Percentiles rank a stretch among this genome's conserved stretches.
These are phyloP conservation scores for Lentinula raphanica DNA, from an alignment of 768 basidiomycete species.

Conservation along the genomic window DNA sequence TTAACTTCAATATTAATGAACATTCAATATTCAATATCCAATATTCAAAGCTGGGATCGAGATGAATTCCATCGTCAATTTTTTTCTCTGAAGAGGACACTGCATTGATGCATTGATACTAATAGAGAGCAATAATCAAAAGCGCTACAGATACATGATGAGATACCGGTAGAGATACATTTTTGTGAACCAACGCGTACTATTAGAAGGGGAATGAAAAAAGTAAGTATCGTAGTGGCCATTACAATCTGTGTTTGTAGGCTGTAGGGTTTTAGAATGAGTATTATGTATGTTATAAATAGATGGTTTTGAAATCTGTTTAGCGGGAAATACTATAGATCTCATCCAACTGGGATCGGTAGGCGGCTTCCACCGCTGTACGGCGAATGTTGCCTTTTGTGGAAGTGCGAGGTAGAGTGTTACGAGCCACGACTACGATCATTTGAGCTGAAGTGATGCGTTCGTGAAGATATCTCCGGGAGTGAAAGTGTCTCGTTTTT, in stretches of 20 bases:
- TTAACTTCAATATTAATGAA: too few relatives aligned
- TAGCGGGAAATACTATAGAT: conserved; percentile 27
- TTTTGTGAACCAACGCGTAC: neutral
- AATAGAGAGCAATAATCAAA: neutral
- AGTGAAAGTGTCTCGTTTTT: conserved; percentile 46
- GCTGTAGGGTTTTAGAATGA: neutral
- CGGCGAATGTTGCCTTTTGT: conserved; percentile 58
- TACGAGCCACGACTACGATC: conserved; percentile 41
- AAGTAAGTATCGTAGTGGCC: neutral
- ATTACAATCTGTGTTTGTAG: neutral
- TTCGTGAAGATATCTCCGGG: conserved; percentile 51
- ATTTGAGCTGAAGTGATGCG: conserved; percentile 38
- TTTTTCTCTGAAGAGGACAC: too few relatives aligned
- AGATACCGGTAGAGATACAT: neutral
- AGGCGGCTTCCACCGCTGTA: conserved; percentile 43
- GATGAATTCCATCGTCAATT: too few relatives aligned
- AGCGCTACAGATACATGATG: neutral
- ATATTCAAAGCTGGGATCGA: too few relatives aligned
- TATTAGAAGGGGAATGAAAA: too few relatives aligned
- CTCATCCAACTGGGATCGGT: conserved; percentile 34
- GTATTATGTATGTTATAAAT: neutral
- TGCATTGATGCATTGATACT: neutral
- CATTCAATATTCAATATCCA: too few relatives aligned
- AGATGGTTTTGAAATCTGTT: neutral
- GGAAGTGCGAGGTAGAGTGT: conserved; percentile 46